Conservation (phyloP, 2,329 filamentous ascomycete species). For the Trichoderma oligosporum region DNA sequence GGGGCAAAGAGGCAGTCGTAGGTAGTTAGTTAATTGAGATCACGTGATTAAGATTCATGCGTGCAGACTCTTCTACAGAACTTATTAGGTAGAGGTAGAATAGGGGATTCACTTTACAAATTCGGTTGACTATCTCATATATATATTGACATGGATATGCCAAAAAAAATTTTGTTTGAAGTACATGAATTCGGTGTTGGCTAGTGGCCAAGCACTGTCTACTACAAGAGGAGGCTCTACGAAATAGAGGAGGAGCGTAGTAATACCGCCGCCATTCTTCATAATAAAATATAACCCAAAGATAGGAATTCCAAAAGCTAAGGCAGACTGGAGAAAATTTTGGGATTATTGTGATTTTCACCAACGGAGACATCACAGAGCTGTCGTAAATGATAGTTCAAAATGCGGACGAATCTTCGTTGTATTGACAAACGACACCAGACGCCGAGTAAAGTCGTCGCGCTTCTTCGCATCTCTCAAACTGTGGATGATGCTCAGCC, state of each 20-base stretch:
- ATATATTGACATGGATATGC: no score
- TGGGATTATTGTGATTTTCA: not conserved
- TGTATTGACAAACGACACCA: slow-evolving; percentile 43
- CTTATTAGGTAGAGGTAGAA: no score
- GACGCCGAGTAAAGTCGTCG: slow-evolving; percentile 39
- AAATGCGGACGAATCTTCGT: slow-evolving; percentile 34
- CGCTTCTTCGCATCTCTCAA: slow-evolving; percentile 37
- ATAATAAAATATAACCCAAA: not conserved
- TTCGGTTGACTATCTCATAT: no score
- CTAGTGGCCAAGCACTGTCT: no score
- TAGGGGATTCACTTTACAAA: no score
- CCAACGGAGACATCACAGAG: not conserved
- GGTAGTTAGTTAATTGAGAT: not conserved
- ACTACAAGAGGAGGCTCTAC: no score
- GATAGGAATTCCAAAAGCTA: not conserved
- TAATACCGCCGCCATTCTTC: not conserved
- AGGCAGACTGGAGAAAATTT: not conserved
- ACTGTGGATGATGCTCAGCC: slow-evolving; percentile 34
- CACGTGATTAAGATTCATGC: slow-evolving; percentile 2
- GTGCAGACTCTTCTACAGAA: not conserved
- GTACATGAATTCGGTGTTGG: no score
- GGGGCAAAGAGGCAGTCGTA: slow-evolving; percentile 11
- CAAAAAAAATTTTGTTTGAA: no score
- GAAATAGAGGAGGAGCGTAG: not conserved
- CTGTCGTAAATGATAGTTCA: not conserved